Evolutionary conservation across 2,329 filamentous ascomycete genomes (phyloP), one percentile per base, ranked within the genome.

Genomic region (Hymenoscyphus repandus): DNA sequence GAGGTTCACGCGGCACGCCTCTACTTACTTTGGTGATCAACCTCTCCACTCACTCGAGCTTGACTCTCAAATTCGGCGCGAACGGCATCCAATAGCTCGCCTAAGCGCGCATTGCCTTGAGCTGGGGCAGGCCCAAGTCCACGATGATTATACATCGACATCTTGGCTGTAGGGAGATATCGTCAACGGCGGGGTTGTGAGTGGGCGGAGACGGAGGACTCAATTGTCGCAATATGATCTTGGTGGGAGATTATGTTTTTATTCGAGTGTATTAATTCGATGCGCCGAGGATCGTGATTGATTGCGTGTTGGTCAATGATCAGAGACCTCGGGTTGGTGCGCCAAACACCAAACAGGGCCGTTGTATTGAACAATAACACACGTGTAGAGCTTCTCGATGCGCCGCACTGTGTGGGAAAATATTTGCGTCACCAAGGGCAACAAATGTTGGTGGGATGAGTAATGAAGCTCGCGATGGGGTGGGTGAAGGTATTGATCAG

Each of bases 131-230:
- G 80, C 59, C 83, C 85, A 79, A 95, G 86, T 69, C 85, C 86
- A 68, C 89, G 89, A 76, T 95, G 90, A 64, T 81, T 88, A 72
- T 96, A 96, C 90, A 96, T 95, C 50, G 80, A 82, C 80, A 83
- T 83, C 45, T 47, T 51, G 30, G 47, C 45, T 30, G 32, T 37
- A 18, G 27, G 41, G 11, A 15, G 45, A 47, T 30, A 33, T 30
- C 32, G 22, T 27, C 22, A 27, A 27, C 4, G 22, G 22, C 22
- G 22, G 22, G 22, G 22, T 7, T 4, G 22, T 4, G 22, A 7
- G 22, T 4, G 22, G 7, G 22, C 38, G 30, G 46, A 36, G 37
- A 9, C 20, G 13, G 18, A n/a, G 50, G 45, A 33, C 15, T 27
- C 22, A 27, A 7, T 31, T 20, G 22, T 42, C 34, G 44, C 31